These are phyloP conservation scores for Leccinum obscurum DNA, from an alignment of 768 basidiomycete genomes.

Conservation along the genomic window DNA sequence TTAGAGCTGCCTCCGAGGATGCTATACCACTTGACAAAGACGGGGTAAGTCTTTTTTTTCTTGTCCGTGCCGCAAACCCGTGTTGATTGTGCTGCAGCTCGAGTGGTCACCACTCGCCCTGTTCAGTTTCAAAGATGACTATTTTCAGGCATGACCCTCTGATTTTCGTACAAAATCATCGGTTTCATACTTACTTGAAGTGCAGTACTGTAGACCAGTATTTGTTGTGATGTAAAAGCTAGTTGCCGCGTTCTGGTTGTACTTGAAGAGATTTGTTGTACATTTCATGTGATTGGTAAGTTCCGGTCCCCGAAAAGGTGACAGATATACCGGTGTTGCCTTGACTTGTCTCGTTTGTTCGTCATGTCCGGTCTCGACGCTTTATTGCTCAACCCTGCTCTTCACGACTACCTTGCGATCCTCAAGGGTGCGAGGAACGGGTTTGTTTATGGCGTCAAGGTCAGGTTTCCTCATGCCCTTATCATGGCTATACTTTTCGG, in stretches of 20 bases:
- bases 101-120: constrained; percentile 49
- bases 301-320: neutral
- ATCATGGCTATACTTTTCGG: constrained; percentile 97
- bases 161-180: neutral
- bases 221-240: neutral
- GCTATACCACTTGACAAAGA: constrained; percentile 29
- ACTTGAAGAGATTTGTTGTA: neutral
- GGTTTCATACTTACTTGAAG: neutral
- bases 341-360: neutral
- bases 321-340: neutral
- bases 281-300: constrained; percentile 30
- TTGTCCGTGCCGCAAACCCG: neutral
- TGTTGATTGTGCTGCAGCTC: constrained; percentile 40
- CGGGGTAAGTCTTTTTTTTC: constrained; percentile 43
- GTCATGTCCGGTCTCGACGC: constrained; percentile 28
- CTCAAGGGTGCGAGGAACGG: constrained; percentile 94
- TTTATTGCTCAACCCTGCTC: constrained; percentile 57
- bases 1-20: constrained; percentile 42
- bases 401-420: constrained; percentile 89
- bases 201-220: too few species aligned
- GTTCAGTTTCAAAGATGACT: constrained; percentile 65
- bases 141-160: constrained; percentile 29
- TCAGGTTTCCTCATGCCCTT: constrained; percentile 93
- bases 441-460: constrained; percentile 86
- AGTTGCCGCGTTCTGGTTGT: neutral